Base-by-base conservation (phyloP, 2,329 filamentous ascomycete genomes). In the Harringtonia lauricola region DNA sequence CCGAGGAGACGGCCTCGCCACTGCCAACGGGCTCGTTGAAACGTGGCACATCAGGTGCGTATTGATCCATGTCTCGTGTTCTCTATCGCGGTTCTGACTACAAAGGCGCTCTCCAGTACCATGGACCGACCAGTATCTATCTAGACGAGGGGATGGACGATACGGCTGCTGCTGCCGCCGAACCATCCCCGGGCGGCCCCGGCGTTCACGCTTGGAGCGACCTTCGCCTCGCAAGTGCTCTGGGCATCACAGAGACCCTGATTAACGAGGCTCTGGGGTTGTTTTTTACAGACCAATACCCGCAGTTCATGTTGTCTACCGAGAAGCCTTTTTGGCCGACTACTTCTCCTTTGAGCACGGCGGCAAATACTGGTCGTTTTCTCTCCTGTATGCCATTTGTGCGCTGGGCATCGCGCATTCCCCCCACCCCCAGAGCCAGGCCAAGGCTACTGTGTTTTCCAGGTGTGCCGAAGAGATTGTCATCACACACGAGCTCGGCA, bases 71-170 rank as follows among this genome's bases (percentile, higher is more conserved):
- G 33, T n/a, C 33, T n/a, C 10, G 5, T 35, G n/a, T 35, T 21
- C n/a, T 18, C 10, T 13, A 13, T 10, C n/a, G 31, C 8, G 6
- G 17, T 15, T 21, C 8, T 35, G n/a, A 6, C 7, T 7, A 9
- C 9, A 10, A 8, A 35, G 33, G 37, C 30, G 14, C n/a, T 3
- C 39, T 41, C 8, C 19, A 34, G 8, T 41, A 41, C 15, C 39
- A 41, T 22, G 39, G 39, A 2, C 39, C 39, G 14, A 41, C 39
- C 15, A 41, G 39, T 21, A 41, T 41, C 14, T 41, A 41, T 10
- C 19, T 39, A 15, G 36, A 29, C 13, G 36, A 39, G 4, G 36
- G 36, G 2, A 17, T 14, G 7, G 24, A 29, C 15, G 36, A 29
- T 17, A 10, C 22, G 4, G n/a, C 19, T 4, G 10, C 33, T 15